Evolutionary conservation across 2,329 filamentous ascomycete genomes (phyloP).

Genomic region (Exophiala sp.): DNA sequence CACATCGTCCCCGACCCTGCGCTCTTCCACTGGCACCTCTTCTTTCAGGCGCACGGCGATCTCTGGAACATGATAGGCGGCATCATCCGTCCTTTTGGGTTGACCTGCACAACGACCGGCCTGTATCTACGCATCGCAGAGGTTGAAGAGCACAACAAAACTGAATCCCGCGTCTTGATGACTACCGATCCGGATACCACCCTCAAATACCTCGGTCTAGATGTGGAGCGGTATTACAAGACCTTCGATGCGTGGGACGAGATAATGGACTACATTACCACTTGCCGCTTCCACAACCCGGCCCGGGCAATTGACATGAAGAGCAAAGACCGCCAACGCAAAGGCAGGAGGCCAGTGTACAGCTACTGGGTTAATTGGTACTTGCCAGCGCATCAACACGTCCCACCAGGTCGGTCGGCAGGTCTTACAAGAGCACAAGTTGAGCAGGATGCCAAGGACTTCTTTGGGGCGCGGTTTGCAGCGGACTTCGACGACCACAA

Average conservation of each 20-base stretch:
- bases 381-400: constrained; percentile 18
- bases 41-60: constrained; percentile 71
- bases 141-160: constrained; percentile 37
- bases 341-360: constrained; percentile 33
- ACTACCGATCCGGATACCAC: constrained; percentile 55
- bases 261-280: constrained; percentile 21
- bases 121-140: constrained; percentile 65
- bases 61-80: constrained; percentile 63
- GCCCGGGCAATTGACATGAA: neutral
- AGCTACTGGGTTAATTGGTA: constrained; percentile 27
- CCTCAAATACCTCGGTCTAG: constrained; percentile 51
- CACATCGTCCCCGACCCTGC: constrained; percentile 47
- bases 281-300: constrained; percentile 21
- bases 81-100: constrained; percentile 61
- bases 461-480: constrained; percentile 19
- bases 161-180: constrained; percentile 53
- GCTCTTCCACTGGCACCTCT: constrained; percentile 60
- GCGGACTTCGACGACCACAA: constrained; percentile 12
- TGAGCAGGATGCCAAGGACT: constrained; percentile 18
- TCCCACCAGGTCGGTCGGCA: constrained; percentile 7
- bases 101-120: constrained; percentile 62
- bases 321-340: constrained; percentile 28
- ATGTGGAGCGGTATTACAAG: constrained; percentile 47
- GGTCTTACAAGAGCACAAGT: constrained; percentile 20
- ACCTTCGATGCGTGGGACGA: constrained; percentile 47